Conservation (phyloP, 345 rosid species). For the Populus pruinosa region DNA sequence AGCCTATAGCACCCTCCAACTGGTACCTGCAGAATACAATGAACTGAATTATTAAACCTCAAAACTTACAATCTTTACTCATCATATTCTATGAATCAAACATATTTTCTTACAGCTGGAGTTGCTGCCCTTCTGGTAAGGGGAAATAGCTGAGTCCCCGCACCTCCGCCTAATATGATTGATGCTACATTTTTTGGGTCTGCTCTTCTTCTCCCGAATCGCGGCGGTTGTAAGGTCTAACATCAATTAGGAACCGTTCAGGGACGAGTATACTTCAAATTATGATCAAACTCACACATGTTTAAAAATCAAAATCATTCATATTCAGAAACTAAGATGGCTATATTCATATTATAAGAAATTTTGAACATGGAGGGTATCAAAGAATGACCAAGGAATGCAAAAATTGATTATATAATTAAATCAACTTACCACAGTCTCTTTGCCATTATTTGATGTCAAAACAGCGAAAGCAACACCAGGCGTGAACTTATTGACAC, state of each 20-base stretch:
- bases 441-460: constrained; percentile 58
- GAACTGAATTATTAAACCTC: constrained; percentile 1
- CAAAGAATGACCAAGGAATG: neutral
- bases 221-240: constrained; percentile 48
- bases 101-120: constrained; percentile 69
- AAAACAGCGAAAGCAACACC: constrained; percentile 60
- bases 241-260: constrained; percentile 4
- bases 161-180: constrained; percentile 89
- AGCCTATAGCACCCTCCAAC: constrained; percentile 94
- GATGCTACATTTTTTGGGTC: constrained; percentile 90
- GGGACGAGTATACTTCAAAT: neutral
- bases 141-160: constrained; percentile 87
- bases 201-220: constrained; percentile 48
- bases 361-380: neutral
- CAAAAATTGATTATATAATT: neutral
- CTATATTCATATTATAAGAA: neutral
- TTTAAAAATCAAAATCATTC: neutral
- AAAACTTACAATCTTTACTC: neutral
- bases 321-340: neutral
- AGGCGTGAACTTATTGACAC: constrained; percentile 36
- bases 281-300: neutral
- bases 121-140: constrained; percentile 87
- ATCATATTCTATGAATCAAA: neutral
- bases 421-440: constrained; percentile 47
- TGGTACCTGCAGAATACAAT: constrained; percentile 56